These are phyloP conservation scores for Populus pruinosa DNA, from an alignment of 345 rosid species.

Conservation along the genomic window DNA sequence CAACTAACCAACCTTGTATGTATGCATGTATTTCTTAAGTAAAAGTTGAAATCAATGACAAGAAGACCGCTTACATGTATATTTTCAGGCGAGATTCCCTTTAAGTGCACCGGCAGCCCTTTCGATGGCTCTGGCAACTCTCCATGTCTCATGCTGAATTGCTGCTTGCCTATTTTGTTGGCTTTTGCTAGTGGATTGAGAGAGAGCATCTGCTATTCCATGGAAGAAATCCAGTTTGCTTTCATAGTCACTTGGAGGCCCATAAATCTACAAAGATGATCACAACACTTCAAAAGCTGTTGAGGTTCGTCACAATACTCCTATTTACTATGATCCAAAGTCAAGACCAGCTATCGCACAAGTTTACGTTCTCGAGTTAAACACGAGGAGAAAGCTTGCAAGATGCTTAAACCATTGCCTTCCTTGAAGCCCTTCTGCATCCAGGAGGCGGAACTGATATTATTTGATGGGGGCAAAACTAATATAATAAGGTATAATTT, in stretches of 20 bases:
- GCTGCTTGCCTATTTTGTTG: constrained; percentile 17
- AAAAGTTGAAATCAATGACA: neutral
- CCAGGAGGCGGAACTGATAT: constrained; percentile 46
- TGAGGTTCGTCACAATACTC: neutral
- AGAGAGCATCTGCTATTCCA: constrained; percentile 69
- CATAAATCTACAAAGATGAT: constrained; percentile 55
- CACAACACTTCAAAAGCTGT: neutral
- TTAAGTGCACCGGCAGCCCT: constrained; percentile 72
- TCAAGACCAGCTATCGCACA: neutral
- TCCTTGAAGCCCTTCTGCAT: constrained; percentile 66
- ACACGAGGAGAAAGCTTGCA: constrained; percentile 37
- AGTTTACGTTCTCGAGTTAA: neutral
- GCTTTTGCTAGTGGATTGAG: constrained; percentile 17
- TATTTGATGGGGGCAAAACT: too few relatives aligned
- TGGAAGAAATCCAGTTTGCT: constrained; percentile 73
- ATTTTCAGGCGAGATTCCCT: constrained; percentile 34
- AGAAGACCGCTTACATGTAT: neutral
- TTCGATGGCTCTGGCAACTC: constrained; percentile 79
- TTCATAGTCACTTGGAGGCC: constrained; percentile 51
- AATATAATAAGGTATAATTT: too few relatives aligned
- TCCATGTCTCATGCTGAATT: constrained; percentile 83
- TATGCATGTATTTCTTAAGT: neutral
- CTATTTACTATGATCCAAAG: neutral
- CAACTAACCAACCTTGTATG: neutral
- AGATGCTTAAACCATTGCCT: constrained; percentile 94